Conservation (phyloP, 108 stramenopile genomes). For the Epithemia pelagica region DNA sequence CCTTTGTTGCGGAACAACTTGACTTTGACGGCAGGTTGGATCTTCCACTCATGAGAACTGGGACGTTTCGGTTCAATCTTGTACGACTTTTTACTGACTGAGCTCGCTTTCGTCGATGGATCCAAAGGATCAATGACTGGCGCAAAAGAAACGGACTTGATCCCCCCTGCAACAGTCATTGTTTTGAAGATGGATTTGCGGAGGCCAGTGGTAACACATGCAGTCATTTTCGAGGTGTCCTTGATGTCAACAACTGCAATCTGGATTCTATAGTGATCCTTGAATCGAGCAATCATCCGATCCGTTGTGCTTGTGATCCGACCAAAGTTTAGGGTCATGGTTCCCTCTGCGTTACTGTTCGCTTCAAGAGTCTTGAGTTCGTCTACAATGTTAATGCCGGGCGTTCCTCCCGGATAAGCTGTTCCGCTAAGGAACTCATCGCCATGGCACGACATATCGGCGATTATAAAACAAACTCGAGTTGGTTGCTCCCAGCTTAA, state of each 20-base stretch:
- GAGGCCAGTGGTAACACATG: constrained; percentile 21
- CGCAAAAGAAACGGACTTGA: constrained; percentile 17
- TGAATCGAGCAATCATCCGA: constrained; percentile 16
- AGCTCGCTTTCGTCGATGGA: background rate
- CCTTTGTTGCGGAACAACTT: constrained; percentile 21
- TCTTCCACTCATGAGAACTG: background rate
- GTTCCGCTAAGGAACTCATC: constrained; percentile 6
- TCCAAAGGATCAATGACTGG: background rate
- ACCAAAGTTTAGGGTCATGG: constrained; percentile 23
- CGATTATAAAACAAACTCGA: constrained; percentile 28
- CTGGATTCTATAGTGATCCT: background rate
- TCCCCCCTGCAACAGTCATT: constrained; percentile 9
- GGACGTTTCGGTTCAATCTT: constrained; percentile 4
- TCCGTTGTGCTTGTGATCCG: constrained; percentile 21
- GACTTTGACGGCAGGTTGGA: constrained; percentile 3
- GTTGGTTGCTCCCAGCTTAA: constrained; percentile 21
- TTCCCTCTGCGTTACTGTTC: constrained; percentile 11
- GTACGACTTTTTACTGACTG: background rate
- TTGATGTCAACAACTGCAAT: constrained; percentile 14
- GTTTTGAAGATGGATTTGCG: constrained; percentile 32
- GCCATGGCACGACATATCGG: constrained; percentile 33
- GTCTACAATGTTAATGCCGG: constrained; percentile 16
- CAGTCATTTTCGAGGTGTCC: constrained; percentile 24
- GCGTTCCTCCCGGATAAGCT: constrained; percentile 17
- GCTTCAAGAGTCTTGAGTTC: constrained; percentile 17